These are phyloP conservation scores for Angomonas ambiguus DNA, from an alignment of 208 protist species.

Conservation along the genomic window DNA sequence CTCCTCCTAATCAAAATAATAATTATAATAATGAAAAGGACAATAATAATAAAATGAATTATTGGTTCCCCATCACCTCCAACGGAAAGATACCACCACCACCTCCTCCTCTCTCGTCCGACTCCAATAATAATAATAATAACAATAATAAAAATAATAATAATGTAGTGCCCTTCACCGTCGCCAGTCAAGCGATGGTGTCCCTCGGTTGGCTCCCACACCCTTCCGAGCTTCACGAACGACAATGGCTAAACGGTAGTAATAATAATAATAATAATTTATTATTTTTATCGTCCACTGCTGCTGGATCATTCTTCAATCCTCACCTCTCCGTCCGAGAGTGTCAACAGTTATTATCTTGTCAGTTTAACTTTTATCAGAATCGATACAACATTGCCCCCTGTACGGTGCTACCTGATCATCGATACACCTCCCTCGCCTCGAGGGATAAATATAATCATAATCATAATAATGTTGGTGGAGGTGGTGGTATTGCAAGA, in stretches of 20 bases:
- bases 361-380: conserved; percentile 8
- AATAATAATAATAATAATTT: conserved; percentile 6
- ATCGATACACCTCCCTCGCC: not conserved
- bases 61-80: too few species aligned
- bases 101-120: too few species aligned
- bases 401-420: too few species aligned
- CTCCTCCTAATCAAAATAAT: too few species aligned
- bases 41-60: too few species aligned
- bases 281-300: too few species aligned
- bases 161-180: not conserved
- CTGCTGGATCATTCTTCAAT: not conserved
- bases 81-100: too few species aligned
- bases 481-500: too few species aligned
- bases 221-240: not conserved
- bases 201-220: not conserved
- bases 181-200: not conserved
- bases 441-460: not conserved
- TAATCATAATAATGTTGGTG: not conserved
- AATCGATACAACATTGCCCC: not conserved
- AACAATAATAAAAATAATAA: not conserved
- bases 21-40: too few species aligned
- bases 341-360: not conserved
- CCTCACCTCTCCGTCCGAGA: not conserved
- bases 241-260: not conserved
- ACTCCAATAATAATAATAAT: conserved; percentile 4